A percentile compares a stretch with the other conserved stretches of the same genome.
Evolutionary conservation across 2,329 filamentous ascomycete genomes (phyloP).

Genomic region (Fusarium coffeatum): DNA sequence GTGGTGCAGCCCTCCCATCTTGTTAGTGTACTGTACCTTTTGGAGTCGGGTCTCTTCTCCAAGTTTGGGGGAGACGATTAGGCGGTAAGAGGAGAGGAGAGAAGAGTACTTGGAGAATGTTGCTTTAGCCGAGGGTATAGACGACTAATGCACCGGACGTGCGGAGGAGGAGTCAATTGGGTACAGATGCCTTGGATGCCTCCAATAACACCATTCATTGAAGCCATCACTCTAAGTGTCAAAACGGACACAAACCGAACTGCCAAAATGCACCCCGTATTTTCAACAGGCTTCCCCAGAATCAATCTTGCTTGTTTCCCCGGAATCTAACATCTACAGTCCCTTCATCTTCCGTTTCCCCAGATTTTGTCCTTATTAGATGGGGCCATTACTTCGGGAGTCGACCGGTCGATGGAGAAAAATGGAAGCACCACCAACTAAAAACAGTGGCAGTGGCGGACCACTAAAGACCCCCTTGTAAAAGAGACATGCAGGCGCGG

Average conservation of each 20-base stretch:
- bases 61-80: conserved; percentile 12
- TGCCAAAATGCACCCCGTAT: conserved; percentile 19
- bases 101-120: conserved; percentile 33
- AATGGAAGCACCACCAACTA: conserved; percentile 26
- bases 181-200: background rate
- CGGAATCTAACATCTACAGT: conserved; percentile 26
- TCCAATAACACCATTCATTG: conserved; percentile 3
- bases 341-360: conserved; percentile 25
- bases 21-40: background rate
- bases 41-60: conserved; percentile 19
- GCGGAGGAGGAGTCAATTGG: conserved; percentile 20
- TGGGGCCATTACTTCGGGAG: conserved; percentile 26
- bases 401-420: conserved; percentile 29
- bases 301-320: conserved; percentile 31
- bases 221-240: conserved; percentile 1
- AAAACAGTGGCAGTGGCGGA: conserved; percentile 16
- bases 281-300: conserved; percentile 36
- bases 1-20: conserved; percentile 30
- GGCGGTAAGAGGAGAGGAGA: conserved; percentile 22
- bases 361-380: conserved; percentile 14
- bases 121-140: conserved; percentile 33
- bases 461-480: conserved; percentile 18
- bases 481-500: conserved; percentile 15
- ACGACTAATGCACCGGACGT: conserved; percentile 17
- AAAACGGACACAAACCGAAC: background rate